phyloP scores from a whole-genome alignment of 108 stramenopile genomes.

The Cyclostephanos tholiformis region DNA sequence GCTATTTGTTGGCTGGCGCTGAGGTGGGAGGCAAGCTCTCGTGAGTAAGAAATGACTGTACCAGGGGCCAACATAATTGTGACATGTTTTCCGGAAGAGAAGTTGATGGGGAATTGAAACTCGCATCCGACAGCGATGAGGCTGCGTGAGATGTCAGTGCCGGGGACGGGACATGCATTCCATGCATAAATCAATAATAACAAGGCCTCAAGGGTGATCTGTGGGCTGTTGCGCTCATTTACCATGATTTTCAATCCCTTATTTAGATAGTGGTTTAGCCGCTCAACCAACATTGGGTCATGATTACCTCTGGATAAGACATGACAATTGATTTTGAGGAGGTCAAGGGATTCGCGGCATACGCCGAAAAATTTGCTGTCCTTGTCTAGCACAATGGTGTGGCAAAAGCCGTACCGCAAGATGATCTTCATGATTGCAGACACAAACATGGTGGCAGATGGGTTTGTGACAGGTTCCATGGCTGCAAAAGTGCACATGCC shows the following conservation, averaged over 20 bases:
- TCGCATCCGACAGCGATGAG: constrained; percentile 18
- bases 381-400: too few species aligned
- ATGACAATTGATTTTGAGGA: neutral
- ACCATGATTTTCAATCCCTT: neutral
- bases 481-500: constrained; percentile 3
- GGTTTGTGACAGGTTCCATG: neutral
- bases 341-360: neutral
- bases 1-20: neutral
- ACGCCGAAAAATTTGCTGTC: neutral
- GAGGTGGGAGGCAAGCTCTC: neutral
- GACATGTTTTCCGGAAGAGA: neutral
- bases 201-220: neutral
- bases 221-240: neutral
- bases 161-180: constrained; percentile 19
- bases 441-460: neutral
- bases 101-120: constrained; percentile 29
- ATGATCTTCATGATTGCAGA: neutral
- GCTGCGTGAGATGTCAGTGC: constrained; percentile 13
- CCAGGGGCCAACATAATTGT: neutral
- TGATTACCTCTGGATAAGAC: constrained; percentile 12
- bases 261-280: constrained; percentile 25
- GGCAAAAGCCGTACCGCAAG: constrained; percentile 3
- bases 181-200: constrained; percentile 16
- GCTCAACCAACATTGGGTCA: constrained; percentile 17
- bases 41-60: neutral